Base-by-base conservation (phyloP, 495 filamentous ascomycete genomes). In the Penicillium manginii region DNA sequence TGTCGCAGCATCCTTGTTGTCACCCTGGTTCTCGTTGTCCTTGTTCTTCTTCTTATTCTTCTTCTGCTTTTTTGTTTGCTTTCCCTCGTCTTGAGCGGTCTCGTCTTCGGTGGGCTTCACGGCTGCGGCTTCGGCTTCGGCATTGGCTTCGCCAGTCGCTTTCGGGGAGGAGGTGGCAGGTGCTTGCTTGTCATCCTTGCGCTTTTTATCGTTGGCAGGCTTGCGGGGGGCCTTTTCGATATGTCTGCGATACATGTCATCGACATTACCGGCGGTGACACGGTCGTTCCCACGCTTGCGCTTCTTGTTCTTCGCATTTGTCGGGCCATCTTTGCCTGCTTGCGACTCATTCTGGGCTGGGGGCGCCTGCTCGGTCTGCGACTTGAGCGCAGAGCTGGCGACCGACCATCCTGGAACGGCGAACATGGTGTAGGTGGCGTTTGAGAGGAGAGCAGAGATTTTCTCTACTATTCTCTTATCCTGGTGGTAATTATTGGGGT, bases 401-500 rank as follows among this genome's bases (percentile, higher is more conserved):
- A 97, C 78, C 19, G 89, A 88, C 90, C 92, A 96, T 59, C 93
- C 94, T 61, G 89, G 89, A 52, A 97, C 93, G 4, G 92, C 86
- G 70, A 98, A 98, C 94, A 98, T 97, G 60, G 37, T 75, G 26
- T 59, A 40, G 26, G 26, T 29, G 26, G 26, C 9, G 26, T 7
- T 29, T 8, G 9, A 39, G 42, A 22, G 45, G 22, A 37, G 39
- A 35, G 22, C 8, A 32, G 40, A 43, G 3, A 43, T 17, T 17
- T 3, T 17, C 40, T 43, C 40, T 43, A 37, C 35, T 14, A 11
- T 37, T 14, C 35, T 37, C 35, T 37, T 14, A 14, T 19, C 40
- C 17, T 18, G 40, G 40, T 39, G 15, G 15, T n/a, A 14, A n/a
- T 12, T 0, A 53, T 26, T 35, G 23, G 53, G 32, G 29, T 23